Evolutionary conservation across 305 asterid genomes (phyloP), one percentile per base, ranked within the genome.

Genomic region (Lippia alba): DNA sequence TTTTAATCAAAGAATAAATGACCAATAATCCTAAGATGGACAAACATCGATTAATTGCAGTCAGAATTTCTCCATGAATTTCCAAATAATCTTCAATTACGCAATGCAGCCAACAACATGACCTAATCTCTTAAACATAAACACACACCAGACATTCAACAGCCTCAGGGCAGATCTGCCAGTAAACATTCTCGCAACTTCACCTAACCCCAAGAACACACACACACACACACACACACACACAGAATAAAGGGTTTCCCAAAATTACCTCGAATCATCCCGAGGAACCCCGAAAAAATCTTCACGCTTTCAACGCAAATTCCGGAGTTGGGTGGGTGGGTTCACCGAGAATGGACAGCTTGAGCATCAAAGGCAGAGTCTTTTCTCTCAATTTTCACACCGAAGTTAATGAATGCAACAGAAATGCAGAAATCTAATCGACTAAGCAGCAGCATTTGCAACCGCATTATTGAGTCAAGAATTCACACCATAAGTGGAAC

Each of bases 221-320:
- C 11, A 46, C 16, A 32, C 1, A 39, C 12, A 50, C 18, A 44
- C 19, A 32, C n/a, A 24, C 24, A 11, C 41, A 50, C 4, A 24
- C 19, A 18, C 24, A 19, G 34, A 48, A 45, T 44, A 62, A 53
- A 69, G 79, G 67, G 65, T 36, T 55, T 54, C 65, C 56, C 15
- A 24, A 68, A 54, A 68, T 70, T 72, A 87, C 90, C 89, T 80
- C 6, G 76, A 74, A 76, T 60, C 84, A 79, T 82, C 57, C 46
- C 64, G 56, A 61, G 50, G 11, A 66, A 69, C 76, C 72, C 74
- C 67, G 72, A 72, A 45, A 40, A 41, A 4, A 10, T 30, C 12
- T 45, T 6, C 46, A 33, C n/a, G 15, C 66, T 51, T 24, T 48
- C 4, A 63, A 46, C 30, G 48, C 30, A 39, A 74, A 51, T 53